phyloP scores from a whole-genome alignment of 2,329 filamentous ascomycete genomes.

The Diaporthe nobilis region DNA sequence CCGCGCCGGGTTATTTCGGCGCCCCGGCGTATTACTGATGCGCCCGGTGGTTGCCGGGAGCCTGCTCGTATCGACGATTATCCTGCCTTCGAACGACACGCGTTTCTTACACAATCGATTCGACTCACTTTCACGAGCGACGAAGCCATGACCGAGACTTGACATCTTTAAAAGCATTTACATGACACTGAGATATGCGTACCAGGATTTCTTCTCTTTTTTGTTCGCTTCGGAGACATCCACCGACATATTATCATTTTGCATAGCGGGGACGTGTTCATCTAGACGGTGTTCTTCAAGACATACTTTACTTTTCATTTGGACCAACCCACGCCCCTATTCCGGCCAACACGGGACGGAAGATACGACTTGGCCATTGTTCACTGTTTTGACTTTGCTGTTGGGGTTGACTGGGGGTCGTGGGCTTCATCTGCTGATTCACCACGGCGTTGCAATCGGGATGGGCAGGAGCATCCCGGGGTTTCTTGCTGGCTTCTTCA shows the following conservation, averaged over 20 bases:
- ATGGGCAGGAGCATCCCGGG: too few species aligned
- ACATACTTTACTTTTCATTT: neutral
- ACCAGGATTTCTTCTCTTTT: neutral
- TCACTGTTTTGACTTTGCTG: neutral
- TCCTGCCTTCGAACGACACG: too few species aligned
- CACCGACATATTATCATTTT: conserved; percentile 31
- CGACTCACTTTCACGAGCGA: neutral
- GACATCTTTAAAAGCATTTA: conserved; percentile 5
- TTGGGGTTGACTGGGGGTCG: neutral
- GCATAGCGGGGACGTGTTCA: conserved; percentile 41
- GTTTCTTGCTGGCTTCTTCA: too few species aligned
- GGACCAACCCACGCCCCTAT: neutral
- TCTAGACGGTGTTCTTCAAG: conserved; percentile 36
- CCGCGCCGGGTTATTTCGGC: conserved; percentile 45
- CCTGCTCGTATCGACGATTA: too few species aligned
- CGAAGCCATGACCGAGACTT: neutral
- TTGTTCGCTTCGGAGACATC: neutral
- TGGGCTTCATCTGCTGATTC: neutral
- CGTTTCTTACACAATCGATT: neutral
- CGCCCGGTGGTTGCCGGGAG: too few species aligned
- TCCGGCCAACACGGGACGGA: conserved; percentile 31
- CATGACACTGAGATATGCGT: neutral
- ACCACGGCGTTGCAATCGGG: neutral
- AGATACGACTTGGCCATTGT: neutral
- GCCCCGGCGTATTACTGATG: conserved; percentile 22